Conservation (phyloP, 2,329 filamentous ascomycete genomes). For the Neofusicoccum cordaticola region DNA sequence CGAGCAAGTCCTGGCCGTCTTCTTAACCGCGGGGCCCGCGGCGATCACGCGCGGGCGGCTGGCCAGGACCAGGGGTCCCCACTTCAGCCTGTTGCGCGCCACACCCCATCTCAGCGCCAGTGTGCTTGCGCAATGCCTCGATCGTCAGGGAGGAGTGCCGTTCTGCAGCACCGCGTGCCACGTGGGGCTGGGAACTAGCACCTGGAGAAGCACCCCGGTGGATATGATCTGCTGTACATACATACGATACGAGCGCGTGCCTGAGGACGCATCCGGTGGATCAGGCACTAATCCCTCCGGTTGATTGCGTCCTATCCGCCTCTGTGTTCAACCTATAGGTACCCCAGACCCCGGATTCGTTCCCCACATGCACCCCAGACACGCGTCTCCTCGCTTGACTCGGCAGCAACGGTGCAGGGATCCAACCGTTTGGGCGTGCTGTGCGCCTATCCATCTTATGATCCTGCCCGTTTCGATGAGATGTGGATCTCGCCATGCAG, state of each 20-base stretch:
- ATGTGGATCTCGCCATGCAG: not conserved
- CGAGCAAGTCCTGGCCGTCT: not conserved
- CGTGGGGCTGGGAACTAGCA: not conserved
- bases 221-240: not conserved
- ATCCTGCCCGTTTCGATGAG: not conserved
- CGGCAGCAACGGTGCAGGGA: not conserved
- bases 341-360: not conserved
- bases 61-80: not conserved
- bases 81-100: not conserved
- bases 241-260: not conserved
- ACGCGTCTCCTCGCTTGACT: not conserved
- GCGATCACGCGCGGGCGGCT: not conserved
- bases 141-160: no score
- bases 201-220: not conserved
- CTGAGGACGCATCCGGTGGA: not conserved
- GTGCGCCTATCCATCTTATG: no score
- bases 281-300: not conserved
- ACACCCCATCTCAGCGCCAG: no score
- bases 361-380: not conserved
- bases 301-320: no score
- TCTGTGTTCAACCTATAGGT: not conserved
- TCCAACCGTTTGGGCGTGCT: no score
- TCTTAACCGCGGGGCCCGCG: not conserved
- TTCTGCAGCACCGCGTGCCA: not conserved
- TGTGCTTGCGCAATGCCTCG: no score